Evolutionary conservation across 164 flowering plant genomes (phyloP), one percentile per base, ranked within the genome.

Genomic region (Kalanchoe fedtschenkoi): DNA sequence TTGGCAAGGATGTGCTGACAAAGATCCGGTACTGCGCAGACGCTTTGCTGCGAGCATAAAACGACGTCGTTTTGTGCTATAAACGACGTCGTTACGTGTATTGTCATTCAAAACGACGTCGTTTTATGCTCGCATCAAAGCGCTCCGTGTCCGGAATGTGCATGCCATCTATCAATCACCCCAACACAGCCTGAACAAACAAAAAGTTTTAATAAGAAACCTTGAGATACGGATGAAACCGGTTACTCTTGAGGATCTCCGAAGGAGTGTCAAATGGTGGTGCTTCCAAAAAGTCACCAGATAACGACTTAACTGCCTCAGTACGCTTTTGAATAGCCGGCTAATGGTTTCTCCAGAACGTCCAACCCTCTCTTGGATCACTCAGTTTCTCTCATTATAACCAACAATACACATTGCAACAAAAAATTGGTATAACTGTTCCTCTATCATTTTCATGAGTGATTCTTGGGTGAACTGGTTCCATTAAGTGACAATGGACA

Each of bases 321-420:
- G 56, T 1, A 84, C 85, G 72, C 77, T 81, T 53, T 87, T 87
- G 58, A 85, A 87, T 72, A 83, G 79, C 39, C 95, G 74, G 66
- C 90, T 87, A 26, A 87, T 81, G 61, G 95, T 87, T 72, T 87
- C 90, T 26, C 95, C 90, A 17, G 95, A 87, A 74, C 83, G 95
- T 65, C 79, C 86, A 75, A 77, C 85, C 41, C 95, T 70, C 58
- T 85, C 91, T 67, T 80, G 88, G 59, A 87, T 78, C 41, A 82
- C 90, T 68, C 95, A 74, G 66, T 82, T 85, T 28, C 90, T 84
- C 69, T 85, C 88, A 71, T 81, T 87, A 63, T 79, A 89, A 43
- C 95, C 90, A 65, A 87, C 62, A 34, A 83, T 77, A 63, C 79
- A n/a, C n/a, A n/a, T n/a, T n/a, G n/a, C n/a, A n/a, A 83, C 70